A percentile compares a stretch with the other conserved stretches of the same genome.
Evolutionary conservation across 192 early-diverging fungal species (phyloP).

Genomic region (Globomyces pollinis-pini): DNA sequence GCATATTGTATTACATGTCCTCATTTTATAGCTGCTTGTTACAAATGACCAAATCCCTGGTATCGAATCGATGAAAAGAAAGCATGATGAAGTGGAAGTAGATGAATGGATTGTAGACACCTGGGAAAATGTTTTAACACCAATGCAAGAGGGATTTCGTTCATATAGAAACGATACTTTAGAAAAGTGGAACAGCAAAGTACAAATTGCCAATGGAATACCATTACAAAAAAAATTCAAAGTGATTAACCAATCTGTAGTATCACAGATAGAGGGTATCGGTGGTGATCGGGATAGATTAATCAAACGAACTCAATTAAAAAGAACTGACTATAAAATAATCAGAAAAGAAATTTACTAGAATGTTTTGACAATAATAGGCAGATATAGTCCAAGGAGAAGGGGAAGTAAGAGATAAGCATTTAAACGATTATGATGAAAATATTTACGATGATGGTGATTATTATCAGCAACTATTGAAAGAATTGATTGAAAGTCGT

Average conservation of each 20-base stretch:
- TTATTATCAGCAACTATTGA: conserved; percentile 88
- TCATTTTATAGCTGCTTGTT: conserved; percentile 4
- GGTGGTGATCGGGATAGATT: conserved; percentile 67
- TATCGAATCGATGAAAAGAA: conserved; percentile 13
- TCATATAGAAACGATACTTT: conserved; percentile 77
- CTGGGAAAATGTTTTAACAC: conserved; percentile 19
- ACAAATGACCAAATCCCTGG: conserved; percentile 10
- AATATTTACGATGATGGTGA: conserved; percentile 96
- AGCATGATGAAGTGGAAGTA: not conserved
- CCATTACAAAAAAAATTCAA: conserved; percentile 87
- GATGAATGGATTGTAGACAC: conserved; percentile 15
- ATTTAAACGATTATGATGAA: conserved; percentile 63
- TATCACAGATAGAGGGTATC: conserved; percentile 65
- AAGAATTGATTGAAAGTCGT: conserved; percentile 89
- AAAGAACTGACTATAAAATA: conserved; percentile 57
- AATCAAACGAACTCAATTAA: conserved; percentile 79
- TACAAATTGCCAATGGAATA: conserved; percentile 56
- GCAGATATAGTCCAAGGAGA: not conserved
- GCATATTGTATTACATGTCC: not conserved
- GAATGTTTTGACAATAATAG: not conserved
- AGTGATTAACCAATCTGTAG: conserved; percentile 78
- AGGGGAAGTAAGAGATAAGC: conserved; percentile 12
- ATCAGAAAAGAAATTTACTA: not conserved
- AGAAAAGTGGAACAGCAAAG: conserved; percentile 91
- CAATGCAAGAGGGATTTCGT: conserved; percentile 57